Percentiles rank a stretch among this genome's conserved stretches.
Evolutionary conservation across 1,284 basidiomycete genomes (phyloP).

Genomic region (Moesziomyces sp.): DNA sequence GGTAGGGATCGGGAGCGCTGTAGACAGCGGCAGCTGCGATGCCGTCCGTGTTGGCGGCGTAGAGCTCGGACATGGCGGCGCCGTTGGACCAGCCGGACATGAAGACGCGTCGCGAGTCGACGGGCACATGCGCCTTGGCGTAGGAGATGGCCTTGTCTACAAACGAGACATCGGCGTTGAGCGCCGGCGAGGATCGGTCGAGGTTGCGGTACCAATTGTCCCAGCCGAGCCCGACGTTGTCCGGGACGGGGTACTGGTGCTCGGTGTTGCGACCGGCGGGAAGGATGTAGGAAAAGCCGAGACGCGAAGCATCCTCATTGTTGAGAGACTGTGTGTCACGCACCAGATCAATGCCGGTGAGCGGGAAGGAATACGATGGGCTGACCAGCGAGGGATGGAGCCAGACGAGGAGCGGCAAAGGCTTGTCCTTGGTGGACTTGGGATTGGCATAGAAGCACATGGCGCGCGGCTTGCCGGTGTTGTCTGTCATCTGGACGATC

Average conservation of each 20-base stretch:
- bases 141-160: slow-evolving; percentile 29
- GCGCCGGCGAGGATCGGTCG: slow-evolving; percentile 23
- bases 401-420: slow-evolving; percentile 25
- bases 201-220: slow-evolving; percentile 44
- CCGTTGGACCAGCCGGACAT: slow-evolving; percentile 26
- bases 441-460: slow-evolving; percentile 35
- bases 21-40: slow-evolving; percentile 35
- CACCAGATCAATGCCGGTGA: slow-evolving; percentile 19
- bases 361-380: slow-evolving; percentile 6
- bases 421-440: slow-evolving; percentile 23
- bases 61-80: slow-evolving; percentile 16
- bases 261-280: slow-evolving; percentile 26
- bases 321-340: slow-evolving; percentile 27
- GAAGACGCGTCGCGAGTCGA: slow-evolving; percentile 22
- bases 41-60: slow-evolving; percentile 30
- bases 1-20: slow-evolving; percentile 37
- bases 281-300: slow-evolving; percentile 33
- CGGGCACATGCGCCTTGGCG: slow-evolving; percentile 15
- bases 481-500: slow-evolving; percentile 22
- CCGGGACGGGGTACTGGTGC: slow-evolving; percentile 27
- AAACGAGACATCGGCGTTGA: slow-evolving; percentile 33
- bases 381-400: slow-evolving; percentile 23
- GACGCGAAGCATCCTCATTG: slow-evolving; percentile 13
- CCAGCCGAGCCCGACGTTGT: slow-evolving; percentile 28
- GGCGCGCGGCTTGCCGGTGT: slow-evolving; percentile 8